Conservation (phyloP, 331 rosid species). For the Ulmus americana region DNA sequence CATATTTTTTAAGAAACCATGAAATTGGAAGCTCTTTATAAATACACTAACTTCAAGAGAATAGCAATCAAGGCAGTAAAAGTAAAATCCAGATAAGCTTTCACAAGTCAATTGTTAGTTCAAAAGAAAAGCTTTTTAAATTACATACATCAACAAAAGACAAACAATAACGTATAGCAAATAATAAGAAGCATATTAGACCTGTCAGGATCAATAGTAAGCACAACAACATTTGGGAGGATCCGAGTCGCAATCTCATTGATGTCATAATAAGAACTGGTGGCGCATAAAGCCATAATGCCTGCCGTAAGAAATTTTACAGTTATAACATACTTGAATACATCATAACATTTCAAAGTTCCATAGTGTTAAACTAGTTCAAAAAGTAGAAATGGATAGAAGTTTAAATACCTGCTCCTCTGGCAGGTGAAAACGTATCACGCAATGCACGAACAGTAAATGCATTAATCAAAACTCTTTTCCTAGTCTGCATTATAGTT, state of each 20-base stretch:
- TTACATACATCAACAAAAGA: background rate
- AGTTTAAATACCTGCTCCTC: constrained; percentile 73
- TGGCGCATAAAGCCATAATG: constrained; percentile 85
- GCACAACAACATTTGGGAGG: constrained; percentile 81
- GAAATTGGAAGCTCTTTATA: no score
- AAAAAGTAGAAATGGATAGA: background rate
- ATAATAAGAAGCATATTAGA: constrained; percentile 18
- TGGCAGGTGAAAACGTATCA: constrained; percentile 82
- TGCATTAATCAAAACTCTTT: constrained; percentile 87
- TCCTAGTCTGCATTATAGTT: constrained; percentile 64
- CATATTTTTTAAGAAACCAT: background rate
- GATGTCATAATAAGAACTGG: constrained; percentile 78
- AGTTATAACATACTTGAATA: background rate
- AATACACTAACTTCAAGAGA: no score
- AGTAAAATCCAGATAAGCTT: background rate
- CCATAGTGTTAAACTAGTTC: background rate
- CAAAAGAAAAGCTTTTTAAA: background rate
- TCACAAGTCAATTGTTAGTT: background rate
- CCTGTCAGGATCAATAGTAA: constrained; percentile 82
- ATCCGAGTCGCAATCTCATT: constrained; percentile 79
- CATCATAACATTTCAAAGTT: background rate
- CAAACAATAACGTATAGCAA: background rate
- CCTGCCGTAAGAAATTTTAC: constrained; percentile 39
- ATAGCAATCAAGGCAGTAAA: background rate
- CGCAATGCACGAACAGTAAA: constrained; percentile 94